Evolutionary conservation across 2,329 filamentous ascomycete genomes (phyloP), one percentile per base, ranked within the genome.

Genomic region (Monilinia fructicola): DNA sequence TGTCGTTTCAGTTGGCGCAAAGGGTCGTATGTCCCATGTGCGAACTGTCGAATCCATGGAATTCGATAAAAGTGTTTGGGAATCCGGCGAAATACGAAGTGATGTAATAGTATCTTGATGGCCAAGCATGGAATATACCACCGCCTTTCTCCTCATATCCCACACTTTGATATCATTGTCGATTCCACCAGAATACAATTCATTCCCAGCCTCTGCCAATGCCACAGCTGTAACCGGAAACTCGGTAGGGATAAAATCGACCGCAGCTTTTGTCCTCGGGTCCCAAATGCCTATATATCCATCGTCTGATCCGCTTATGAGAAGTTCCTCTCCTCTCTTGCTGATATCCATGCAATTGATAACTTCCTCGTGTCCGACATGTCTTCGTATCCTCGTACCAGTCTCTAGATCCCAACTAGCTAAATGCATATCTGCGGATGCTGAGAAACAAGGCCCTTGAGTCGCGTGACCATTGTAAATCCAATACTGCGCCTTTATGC

Each of bases 151-250:
- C 71, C 95, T 88, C 75, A 98, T 80, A 78, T 99, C 95, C 94
- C 95, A 99, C 26, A 96, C 93, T 74, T 93, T 92, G 77, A 99
- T 96, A 73, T 96, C 93, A 76, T 98, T 97, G 80, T 98, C 95
- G 72, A 99, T 97, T 28, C 93, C 91, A 56, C 94, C 94, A 9
- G 91, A 90, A 78, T 95, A 99, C 35, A 99, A 87, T 79, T 98
- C 95, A 77, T 97, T 97, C 23, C 95, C 95, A 1, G 94, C 93
- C 77, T 97, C 93, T 0, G 93, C 90, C n/a, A 98, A 82, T 21
- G 93, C 92, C 7, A 98, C 87, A 0, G 94, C 91, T 2, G 95
- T 98, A 66, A 99, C 87, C 1, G 95, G 95, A 68, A 96, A 96
- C 69, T 95, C 90, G 0, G 93, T 97, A 76, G 94, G 87, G 69